Conservation (phyloP, 1,284 basidiomycete species). For the Puccinia polysora region DNA sequence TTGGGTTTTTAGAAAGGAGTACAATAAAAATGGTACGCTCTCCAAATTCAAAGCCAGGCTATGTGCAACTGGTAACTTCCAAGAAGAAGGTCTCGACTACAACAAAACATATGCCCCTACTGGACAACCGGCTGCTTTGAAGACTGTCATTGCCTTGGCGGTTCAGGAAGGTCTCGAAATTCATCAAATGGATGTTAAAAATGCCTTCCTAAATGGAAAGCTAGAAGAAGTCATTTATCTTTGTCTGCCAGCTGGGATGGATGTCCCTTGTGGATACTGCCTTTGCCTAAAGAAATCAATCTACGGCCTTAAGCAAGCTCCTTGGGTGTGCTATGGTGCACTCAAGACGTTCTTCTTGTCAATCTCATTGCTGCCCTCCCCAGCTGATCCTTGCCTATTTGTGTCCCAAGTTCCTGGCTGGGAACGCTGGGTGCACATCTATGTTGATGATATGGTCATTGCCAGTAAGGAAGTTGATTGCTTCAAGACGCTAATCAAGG, state of each 20-base stretch:
- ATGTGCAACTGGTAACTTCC: not conserved
- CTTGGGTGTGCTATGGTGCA: not conserved
- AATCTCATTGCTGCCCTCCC: not conserved
- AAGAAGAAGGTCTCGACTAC: not conserved
- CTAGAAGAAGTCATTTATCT: slow-evolving; percentile 11
- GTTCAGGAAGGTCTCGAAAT: slow-evolving; percentile 3
- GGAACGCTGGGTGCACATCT: not conserved
- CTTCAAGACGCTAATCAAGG: not conserved
- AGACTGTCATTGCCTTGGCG: not conserved
- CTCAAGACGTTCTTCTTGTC: not conserved
- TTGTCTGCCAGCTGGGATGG: not conserved
- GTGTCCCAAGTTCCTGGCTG: not conserved
- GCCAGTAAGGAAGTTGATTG: not conserved
- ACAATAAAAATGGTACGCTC: not conserved
- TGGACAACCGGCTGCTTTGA: not conserved
- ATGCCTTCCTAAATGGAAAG: slow-evolving; percentile 1
- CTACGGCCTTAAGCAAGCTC: slow-evolving; percentile 24
- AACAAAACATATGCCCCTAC: slow-evolving; percentile 12
- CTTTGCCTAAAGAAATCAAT: not conserved
- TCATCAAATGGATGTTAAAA: slow-evolving; percentile 29
- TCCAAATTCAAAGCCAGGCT: slow-evolving; percentile 23
- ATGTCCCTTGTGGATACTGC: not conserved
- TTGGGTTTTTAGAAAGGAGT: slow-evolving; percentile 14
- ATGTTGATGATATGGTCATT: not conserved
- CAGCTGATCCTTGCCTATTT: slow-evolving; percentile 14